These are phyloP conservation scores for Mycena crocata DNA, from an alignment of 768 basidiomycete genomes.

Conservation along the genomic window DNA sequence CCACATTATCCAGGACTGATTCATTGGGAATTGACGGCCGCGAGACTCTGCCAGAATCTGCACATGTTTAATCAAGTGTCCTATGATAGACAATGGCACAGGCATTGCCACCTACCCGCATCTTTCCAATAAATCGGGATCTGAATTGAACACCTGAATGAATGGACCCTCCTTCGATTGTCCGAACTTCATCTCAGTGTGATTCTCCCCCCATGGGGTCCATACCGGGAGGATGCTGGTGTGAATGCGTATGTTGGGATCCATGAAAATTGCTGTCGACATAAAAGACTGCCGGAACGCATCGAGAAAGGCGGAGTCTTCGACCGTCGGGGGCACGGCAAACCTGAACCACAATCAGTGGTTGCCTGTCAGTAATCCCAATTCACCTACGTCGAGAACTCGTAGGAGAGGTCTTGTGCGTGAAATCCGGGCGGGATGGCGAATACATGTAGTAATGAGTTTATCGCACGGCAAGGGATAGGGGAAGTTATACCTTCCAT, in stretches of 20 bases:
- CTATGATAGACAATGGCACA: not conserved
- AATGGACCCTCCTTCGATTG: not conserved
- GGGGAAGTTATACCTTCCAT: not conserved
- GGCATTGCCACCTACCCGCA: constrained; percentile 15
- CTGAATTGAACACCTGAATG: not conserved
- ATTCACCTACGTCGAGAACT: constrained; percentile 4
- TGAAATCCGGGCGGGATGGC: constrained; percentile 6
- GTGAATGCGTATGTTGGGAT: constrained; percentile 1
- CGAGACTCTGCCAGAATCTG: constrained; percentile 11
- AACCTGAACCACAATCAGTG: not conserved
- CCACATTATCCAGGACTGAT: not conserved
- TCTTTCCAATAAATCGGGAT: not conserved
- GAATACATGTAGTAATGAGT: not conserved
- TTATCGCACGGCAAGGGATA: not conserved
- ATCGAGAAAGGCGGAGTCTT: constrained; percentile 11
- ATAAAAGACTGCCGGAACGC: constrained; percentile 18
- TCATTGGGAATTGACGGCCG: not conserved
- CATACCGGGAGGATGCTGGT: not conserved
- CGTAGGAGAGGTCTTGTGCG: constrained; percentile 8
- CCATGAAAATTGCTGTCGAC: not conserved
- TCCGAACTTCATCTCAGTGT: constrained; percentile 3
- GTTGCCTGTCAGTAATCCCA: not conserved
- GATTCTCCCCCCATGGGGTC: not conserved
- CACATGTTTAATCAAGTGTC: not conserved
- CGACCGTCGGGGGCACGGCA: constrained; percentile 1